Conservation (phyloP, 495 filamentous ascomycete genomes). For the Lepidopterella palustris region DNA sequence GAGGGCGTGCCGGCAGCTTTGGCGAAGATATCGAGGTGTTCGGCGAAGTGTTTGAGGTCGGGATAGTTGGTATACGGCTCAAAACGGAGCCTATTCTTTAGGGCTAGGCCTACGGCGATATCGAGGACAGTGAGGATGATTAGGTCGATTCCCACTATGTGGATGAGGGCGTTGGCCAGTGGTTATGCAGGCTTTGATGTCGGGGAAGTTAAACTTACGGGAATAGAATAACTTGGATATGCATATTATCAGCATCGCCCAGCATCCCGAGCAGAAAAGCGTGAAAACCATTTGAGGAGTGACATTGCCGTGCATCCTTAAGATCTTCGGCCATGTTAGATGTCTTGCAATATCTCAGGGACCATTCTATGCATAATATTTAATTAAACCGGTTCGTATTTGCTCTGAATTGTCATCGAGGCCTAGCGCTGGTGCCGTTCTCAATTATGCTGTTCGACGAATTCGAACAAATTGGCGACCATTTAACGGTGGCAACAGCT, state of each 20-base stretch:
- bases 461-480: too few relatives aligned
- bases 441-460: too few relatives aligned
- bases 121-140: conserved; percentile 77
- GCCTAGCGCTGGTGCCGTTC: too few relatives aligned
- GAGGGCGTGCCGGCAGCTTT: conserved; percentile 52
- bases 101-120: conserved; percentile 79
- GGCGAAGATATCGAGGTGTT: conserved; percentile 63
- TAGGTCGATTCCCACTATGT: conserved; percentile 53
- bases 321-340: conserved; percentile 27
- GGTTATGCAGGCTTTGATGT: not conserved
- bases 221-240: conserved; percentile 49
- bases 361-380: conserved; percentile 11
- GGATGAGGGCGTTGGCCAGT: not conserved
- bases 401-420: too few relatives aligned
- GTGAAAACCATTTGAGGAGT: conserved; percentile 53
- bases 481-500: too few relatives aligned
- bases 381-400: too few relatives aligned
- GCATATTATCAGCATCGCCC: conserved; percentile 63
- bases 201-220: conserved; percentile 38
- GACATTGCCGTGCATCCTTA: conserved; percentile 25
- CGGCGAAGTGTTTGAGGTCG: conserved; percentile 53
- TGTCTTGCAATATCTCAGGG: conserved; percentile 22
- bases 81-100: conserved; percentile 90
- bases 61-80: conserved; percentile 75
- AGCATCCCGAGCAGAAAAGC: conserved; percentile 56